Evolutionary conservation across 768 basidiomycete species (phyloP).

Genomic region (Pulveroboletus sp.): DNA sequence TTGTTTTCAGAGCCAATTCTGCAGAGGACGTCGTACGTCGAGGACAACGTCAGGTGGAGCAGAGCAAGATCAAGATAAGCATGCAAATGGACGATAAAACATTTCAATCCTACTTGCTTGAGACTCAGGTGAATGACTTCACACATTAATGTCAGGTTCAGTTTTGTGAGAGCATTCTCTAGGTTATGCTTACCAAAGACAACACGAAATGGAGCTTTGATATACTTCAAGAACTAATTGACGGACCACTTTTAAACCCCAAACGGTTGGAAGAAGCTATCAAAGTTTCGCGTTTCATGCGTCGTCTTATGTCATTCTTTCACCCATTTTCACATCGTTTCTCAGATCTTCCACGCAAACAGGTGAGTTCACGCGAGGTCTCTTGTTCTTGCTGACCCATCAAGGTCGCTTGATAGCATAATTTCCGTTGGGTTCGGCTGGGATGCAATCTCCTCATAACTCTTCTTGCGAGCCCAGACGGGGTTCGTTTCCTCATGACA

Average conservation of each 20-base stretch:
- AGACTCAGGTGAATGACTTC: constrained; percentile 63
- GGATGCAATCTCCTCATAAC: constrained; percentile 82
- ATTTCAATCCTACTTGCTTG: constrained; percentile 79
- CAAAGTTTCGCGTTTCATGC: constrained; percentile 81
- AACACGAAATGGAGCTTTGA: constrained; percentile 92
- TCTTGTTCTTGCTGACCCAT: constrained; percentile 1
- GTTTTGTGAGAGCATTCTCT: constrained; percentile 2
- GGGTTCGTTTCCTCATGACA: constrained; percentile 67
- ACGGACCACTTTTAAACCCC: constrained; percentile 88
- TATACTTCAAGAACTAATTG: constrained; percentile 78
- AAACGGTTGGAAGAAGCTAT: constrained; percentile 94
- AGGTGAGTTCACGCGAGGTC: constrained; percentile 36
- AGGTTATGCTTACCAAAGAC: constrained; percentile 88
- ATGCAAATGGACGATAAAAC: constrained; percentile 95
- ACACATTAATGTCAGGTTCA: background rate
- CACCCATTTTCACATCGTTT: constrained; percentile 88
- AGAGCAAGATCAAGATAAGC: constrained; percentile 81
- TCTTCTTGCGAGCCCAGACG: constrained; percentile 78
- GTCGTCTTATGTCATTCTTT: constrained; percentile 89
- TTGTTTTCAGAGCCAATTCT: constrained; percentile 57
- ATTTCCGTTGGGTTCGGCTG: constrained; percentile 79
- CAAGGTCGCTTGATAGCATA: constrained; percentile 43
- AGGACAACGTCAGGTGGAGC: constrained; percentile 87
- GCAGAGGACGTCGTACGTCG: constrained; percentile 82
- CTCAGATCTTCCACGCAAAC: constrained; percentile 70